A percentile compares a stretch with the other conserved stretches of the same genome.
These are phyloP conservation scores for Globisporangium spinosum DNA, from an alignment of 352 stramenopile genomes.

Conservation along the genomic window DNA sequence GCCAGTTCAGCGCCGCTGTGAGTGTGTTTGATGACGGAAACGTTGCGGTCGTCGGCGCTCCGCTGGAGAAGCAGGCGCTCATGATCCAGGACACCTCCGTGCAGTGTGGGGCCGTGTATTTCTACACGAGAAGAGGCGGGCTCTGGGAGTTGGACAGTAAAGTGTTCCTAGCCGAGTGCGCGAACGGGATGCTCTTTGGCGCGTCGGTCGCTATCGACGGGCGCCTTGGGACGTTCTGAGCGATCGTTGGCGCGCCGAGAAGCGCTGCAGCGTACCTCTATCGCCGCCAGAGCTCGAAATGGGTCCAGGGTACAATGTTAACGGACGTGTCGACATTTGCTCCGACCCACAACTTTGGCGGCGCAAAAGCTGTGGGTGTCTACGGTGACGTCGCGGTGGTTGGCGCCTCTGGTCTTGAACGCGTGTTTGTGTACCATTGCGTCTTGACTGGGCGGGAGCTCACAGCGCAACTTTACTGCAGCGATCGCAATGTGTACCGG, in stretches of 20 bases:
- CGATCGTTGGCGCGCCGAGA: constrained; percentile 70
- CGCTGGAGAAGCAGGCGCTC: constrained; percentile 34
- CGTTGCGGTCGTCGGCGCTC: constrained; percentile 63
- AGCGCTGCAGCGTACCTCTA: constrained; percentile 53
- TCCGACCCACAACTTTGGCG: constrained; percentile 65
- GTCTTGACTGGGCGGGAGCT: constrained; percentile 44
- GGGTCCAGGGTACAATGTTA: constrained; percentile 45
- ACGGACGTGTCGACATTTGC: constrained; percentile 33
- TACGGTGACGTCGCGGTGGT: constrained; percentile 88
- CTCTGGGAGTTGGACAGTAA: constrained; percentile 69
- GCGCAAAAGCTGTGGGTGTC: constrained; percentile 65
- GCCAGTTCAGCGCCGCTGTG: constrained; percentile 49
- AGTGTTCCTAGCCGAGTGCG: constrained; percentile 43
- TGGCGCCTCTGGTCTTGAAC: constrained; percentile 70
- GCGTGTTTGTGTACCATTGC: constrained; percentile 73
- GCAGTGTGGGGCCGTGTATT: constrained; percentile 60
- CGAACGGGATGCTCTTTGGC: constrained; percentile 50
- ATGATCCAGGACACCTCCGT: constrained; percentile 14
- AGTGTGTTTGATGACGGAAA: constrained; percentile 64
- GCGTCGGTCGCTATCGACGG: constrained; percentile 69
- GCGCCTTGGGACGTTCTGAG: constrained; percentile 46
- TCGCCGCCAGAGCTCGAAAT: constrained; percentile 27
- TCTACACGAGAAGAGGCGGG: constrained; percentile 59
- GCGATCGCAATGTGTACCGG: constrained; percentile 82
- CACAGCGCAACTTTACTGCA: constrained; percentile 54